Evolutionary conservation across 176 grass and related monocot species (phyloP).

Genomic region (maize (Zea mays)): Zm-B73-REFERENCE-NAM-5.0 NC_050104.1:144762501-144763000

Average conservation of each 20-base stretch:
- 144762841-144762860: no score
- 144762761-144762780: neutral
- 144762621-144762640: neutral
- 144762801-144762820: conserved; percentile 20
- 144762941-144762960: no score
- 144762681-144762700: conserved; percentile 21
- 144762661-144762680: conserved; percentile 31
- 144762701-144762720: conserved; percentile 40
- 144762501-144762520: conserved; percentile 8
- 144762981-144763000: no score
- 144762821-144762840: conserved; percentile 2
- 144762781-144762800: neutral
- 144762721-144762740: conserved; percentile 30
- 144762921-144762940: no score
- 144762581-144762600: neutral
- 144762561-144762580: neutral
- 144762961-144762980: no score
- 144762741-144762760: neutral
- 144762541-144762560: neutral
- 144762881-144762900: no score
- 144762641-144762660: conserved; percentile 27
- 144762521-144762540: conserved; percentile 6
- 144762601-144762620: no score
- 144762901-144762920: no score
- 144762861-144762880: no score